A percentile compares a stretch with the other conserved stretches of the same genome.
Evolutionary conservation across 139 green algal species (phyloP).

Genomic region (Pedinophyceae sp.): DNA sequence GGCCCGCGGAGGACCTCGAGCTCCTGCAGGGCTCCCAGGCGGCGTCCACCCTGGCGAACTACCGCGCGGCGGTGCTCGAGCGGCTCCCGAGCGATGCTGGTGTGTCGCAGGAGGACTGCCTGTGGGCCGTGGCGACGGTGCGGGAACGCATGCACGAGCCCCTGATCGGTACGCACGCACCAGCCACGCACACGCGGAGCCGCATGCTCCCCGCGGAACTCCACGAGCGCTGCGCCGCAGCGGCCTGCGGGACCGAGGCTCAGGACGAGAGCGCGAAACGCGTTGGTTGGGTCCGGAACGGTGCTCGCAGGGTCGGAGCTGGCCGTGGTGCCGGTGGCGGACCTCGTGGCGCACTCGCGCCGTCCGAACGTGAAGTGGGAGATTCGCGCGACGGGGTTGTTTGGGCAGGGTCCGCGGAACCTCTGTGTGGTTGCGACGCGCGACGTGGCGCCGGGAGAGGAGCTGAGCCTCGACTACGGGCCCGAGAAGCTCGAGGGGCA

Average conservation of each 20-base stretch:
- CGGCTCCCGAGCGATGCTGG: too few relatives aligned
- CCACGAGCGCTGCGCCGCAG: too few relatives aligned
- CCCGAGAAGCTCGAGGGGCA: conserved; percentile 35
- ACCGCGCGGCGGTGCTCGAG: too few relatives aligned
- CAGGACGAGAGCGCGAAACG: conserved; percentile 30
- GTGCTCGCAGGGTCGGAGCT: too few relatives aligned
- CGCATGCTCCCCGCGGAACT: too few relatives aligned
- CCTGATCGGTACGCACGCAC: too few relatives aligned
- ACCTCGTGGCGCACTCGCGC: conserved; percentile 42
- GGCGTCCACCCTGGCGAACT: too few relatives aligned
- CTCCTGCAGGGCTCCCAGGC: too few relatives aligned
- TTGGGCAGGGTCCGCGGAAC: conserved; percentile 25
- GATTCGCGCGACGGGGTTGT: conserved; percentile 29
- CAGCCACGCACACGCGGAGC: too few relatives aligned
- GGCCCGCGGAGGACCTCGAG: too few relatives aligned
- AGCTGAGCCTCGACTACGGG: conserved; percentile 43
- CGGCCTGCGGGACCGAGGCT: too few relatives aligned
- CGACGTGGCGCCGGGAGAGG: conserved; percentile 22
- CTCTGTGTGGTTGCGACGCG: conserved; percentile 25
- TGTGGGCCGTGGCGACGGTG: conserved; percentile 64
- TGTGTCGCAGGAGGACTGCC: conserved; percentile 43
- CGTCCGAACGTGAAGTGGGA: conserved; percentile 19
- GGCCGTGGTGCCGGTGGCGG: conserved; percentile 60
- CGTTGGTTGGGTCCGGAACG: conserved; percentile 8
- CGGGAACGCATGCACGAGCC: conserved; percentile 43